These are phyloP conservation scores for Phragmites australis DNA, from an alignment of 176 grass and related monocot genomes.

Conservation along the genomic window DNA sequence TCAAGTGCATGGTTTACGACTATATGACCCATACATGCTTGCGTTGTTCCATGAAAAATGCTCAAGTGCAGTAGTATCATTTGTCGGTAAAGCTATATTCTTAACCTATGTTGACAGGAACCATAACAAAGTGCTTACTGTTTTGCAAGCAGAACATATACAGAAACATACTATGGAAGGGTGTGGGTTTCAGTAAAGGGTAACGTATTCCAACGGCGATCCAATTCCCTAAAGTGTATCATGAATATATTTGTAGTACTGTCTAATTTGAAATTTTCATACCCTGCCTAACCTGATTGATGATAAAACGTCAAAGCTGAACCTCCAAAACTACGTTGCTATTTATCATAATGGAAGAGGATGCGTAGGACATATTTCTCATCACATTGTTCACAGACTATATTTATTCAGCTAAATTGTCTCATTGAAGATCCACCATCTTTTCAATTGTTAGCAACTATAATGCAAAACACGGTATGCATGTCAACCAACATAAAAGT, in stretches of 20 bases:
- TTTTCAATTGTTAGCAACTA: neutral
- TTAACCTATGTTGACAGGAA: neutral
- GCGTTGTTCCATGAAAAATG: neutral
- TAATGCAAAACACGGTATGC: neutral
- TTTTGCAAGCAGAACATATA: neutral
- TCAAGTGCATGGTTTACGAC: neutral
- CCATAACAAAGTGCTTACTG: neutral
- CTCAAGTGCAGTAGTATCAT: neutral
- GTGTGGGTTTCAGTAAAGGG: neutral
- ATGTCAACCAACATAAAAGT: neutral
- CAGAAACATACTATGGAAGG: neutral
- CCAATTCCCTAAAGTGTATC: neutral
- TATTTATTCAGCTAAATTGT: neutral
- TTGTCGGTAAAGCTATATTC: neutral
- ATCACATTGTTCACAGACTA: neutral
- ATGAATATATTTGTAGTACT: neutral
- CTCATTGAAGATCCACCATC: neutral
- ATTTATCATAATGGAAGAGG: neutral
- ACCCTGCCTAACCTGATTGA: neutral
- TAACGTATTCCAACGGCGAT: neutral
- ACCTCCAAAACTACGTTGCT: neutral
- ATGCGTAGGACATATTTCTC: neutral
- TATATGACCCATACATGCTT: neutral
- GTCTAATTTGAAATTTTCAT: neutral
- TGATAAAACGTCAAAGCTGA: neutral